Evolutionary conservation across 1,139 yeast genomes (phyloP).

Genomic region (Maudiozyma humilis): DNA sequence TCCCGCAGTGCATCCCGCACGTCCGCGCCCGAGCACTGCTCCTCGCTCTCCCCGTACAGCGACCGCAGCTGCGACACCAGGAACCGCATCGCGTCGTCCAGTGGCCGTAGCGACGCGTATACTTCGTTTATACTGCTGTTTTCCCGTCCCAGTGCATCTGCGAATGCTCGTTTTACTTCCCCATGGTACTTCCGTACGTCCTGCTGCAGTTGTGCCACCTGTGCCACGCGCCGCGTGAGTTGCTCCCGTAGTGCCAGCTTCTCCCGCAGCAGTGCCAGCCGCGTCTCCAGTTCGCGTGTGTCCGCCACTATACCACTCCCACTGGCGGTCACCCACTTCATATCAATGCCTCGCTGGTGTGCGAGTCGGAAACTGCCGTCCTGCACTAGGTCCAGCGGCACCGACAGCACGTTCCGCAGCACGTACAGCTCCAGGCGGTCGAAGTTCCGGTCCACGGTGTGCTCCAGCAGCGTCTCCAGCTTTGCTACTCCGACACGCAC

Average conservation of each 20-base stretch:
- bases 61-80: constrained; percentile 21
- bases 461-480: constrained; percentile 68
- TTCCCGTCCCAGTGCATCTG: background rate
- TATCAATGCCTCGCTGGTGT: too few species aligned
- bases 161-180: constrained; percentile 12
- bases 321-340: too few species aligned
- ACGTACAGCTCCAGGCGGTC: constrained; percentile 83
- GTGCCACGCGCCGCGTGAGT: too few species aligned
- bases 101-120: constrained; percentile 20
- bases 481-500: constrained; percentile 71
- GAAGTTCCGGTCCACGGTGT: constrained; percentile 73
- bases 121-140: constrained; percentile 7
- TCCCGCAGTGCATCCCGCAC: too few species aligned
- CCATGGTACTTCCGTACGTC: too few species aligned
- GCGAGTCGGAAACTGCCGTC: too few species aligned
- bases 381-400: too few species aligned
- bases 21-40: constrained; percentile 22
- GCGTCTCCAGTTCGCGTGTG: too few species aligned
- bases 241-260: too few species aligned
- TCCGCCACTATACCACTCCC: too few species aligned
- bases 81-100: constrained; percentile 26
- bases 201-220: too few species aligned
- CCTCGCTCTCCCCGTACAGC: constrained; percentile 24
- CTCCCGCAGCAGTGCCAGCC: too few species aligned
- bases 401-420: constrained; percentile 62